Evolutionary conservation across 768 basidiomycete genomes (phyloP).

Genomic region (Tubosaeta sp.): DNA sequence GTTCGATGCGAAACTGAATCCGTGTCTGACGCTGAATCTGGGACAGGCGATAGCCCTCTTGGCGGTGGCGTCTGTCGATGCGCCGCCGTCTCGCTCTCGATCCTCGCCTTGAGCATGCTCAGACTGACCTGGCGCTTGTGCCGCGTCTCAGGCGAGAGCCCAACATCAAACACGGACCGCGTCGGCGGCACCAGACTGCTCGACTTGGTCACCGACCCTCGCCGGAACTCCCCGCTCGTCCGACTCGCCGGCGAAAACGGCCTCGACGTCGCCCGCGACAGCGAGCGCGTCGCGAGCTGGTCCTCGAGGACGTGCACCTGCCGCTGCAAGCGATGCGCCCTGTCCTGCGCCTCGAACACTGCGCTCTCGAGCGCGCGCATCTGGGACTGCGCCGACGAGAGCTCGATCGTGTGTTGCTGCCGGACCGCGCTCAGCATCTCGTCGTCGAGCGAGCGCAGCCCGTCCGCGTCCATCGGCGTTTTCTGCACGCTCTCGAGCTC

Average conservation of each 20-base stretch:
- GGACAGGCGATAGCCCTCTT: conserved; percentile 53
- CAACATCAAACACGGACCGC: conserved; percentile 63
- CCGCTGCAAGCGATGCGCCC: conserved; percentile 62
- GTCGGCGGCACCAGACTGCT: conserved; percentile 36
- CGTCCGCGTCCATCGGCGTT: conserved; percentile 34
- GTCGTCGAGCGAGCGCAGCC: conserved; percentile 58
- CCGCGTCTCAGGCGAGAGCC: conserved; percentile 66
- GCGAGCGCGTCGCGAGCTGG: conserved; percentile 48
- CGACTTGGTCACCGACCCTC: conserved; percentile 33
- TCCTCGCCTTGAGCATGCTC: conserved; percentile 87
- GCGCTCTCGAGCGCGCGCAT: conserved; percentile 72
- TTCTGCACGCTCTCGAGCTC: conserved; percentile 57
- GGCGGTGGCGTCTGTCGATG: conserved; percentile 47
- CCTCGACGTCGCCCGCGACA: conserved; percentile 39
- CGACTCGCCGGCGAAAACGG: conserved; percentile 46
- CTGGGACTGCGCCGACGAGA: conserved; percentile 75
- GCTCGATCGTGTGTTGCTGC: conserved; percentile 76
- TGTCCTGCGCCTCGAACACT: conserved; percentile 70
- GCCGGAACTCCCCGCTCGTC: conserved; percentile 36
- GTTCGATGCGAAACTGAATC: conserved; percentile 37
- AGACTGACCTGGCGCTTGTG: conserved; percentile 83
- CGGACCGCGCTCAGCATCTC: conserved; percentile 66
- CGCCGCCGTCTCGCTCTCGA: conserved; percentile 64
- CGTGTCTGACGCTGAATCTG: conserved; percentile 23
- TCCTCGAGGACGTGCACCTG: conserved; percentile 64